Base-by-base conservation (phyloP, 2,329 filamentous ascomycete species). In the Macroventuria anomochaeta region DNA sequence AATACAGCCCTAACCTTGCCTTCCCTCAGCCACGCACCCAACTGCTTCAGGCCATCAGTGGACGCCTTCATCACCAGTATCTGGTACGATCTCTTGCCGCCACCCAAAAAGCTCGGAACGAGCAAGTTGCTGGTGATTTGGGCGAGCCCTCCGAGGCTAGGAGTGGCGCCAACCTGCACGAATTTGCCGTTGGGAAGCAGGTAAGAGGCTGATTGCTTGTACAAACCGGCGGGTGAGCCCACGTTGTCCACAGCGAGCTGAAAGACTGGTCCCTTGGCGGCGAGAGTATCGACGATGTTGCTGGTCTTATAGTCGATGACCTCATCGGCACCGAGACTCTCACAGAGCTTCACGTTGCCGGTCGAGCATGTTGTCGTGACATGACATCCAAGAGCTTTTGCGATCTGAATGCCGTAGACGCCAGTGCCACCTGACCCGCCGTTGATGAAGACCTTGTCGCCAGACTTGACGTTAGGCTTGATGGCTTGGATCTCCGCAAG, bases 351-450 rank as follows among this genome's bases (percentile, higher is more conserved):
- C 0, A 80, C 75, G 66, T 88, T 89, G 5, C 69, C 68, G 0
- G 75, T 77, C 8, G 85, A 88, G 63, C 86, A 89, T 4, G 79
- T 80, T 2, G 79, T 77, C 2, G 81, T 83, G 26, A 89, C 86
- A 56, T 81, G 75, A 59, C 82, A 86, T 0, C 85, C 85, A 3
- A 84, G 64, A 0, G 76, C 75, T 67, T 87, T 88, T 7, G 85
- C 86, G 37, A 88, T 80, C 65, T 89, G 86, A 46, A 89, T 83
- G 0, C 78, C 81, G 52, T 80, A 87, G 0, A 80, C 79, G 0
- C 87, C 87, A 0, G 79, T 81, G 0, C 86, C 86, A 8, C 87
- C 87, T 5, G 80, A 84, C 0, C 85, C 85, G 11, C 85, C 86
- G 59, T 88, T 88, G 68, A 88, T 81, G 63, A 88, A 84, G 7